Percentiles rank a stretch among this genome's conserved stretches.
These are phyloP conservation scores for Tuber indicum DNA, from an alignment of 495 filamentous ascomycete genomes.

Conservation along the genomic window DNA sequence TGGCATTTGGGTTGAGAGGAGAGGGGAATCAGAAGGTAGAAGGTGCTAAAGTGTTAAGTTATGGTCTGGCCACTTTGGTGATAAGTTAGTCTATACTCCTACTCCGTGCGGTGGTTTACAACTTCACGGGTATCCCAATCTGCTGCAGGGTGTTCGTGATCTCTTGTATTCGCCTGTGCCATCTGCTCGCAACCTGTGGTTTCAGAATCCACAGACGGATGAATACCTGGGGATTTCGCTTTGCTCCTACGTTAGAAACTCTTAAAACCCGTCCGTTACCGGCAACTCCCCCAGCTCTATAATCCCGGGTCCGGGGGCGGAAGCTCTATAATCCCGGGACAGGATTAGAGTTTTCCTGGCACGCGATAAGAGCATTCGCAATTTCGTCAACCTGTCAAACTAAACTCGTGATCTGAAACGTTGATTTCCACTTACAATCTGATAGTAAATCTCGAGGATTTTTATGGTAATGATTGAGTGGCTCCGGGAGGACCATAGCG, in stretches of 20 bases:
- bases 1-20: neutral
- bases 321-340: no score
- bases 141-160: neutral
- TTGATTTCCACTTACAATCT: no score
- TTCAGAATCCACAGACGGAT: neutral
- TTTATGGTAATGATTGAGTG: neutral
- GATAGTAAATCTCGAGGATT: no score
- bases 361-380: no score
- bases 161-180: neutral
- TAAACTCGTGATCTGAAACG: no score
- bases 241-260: neutral
- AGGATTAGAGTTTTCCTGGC: no score
- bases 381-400: no score
- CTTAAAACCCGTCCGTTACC: no score
- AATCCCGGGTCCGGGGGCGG: no score
- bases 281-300: no score
- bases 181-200: neutral
- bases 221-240: neutral
- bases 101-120: neutral
- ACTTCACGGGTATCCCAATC: neutral
- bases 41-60: neutral
- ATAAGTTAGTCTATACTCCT: neutral
- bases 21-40: neutral
- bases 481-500: neutral
- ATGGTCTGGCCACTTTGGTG: neutral